phyloP scores from a whole-genome alignment of 768 basidiomycete genomes.

The Pleurotus salmoneostramineus region DNA sequence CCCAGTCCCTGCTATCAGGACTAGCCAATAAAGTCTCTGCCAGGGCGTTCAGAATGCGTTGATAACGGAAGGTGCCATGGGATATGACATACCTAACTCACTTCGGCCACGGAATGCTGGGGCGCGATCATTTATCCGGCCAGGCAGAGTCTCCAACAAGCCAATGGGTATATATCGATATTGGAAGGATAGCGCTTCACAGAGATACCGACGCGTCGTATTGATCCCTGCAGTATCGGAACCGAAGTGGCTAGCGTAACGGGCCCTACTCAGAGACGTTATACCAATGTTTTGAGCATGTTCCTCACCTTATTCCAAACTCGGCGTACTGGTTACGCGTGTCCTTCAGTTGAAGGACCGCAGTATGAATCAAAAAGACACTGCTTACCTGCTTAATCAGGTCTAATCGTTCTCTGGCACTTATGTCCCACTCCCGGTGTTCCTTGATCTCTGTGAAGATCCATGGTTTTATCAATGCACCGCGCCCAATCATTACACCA shows the following conservation, averaged over 20 bases:
- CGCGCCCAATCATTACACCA: slow-evolving; percentile 93
- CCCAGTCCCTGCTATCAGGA: slow-evolving; percentile 80
- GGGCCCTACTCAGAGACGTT: slow-evolving; percentile 3
- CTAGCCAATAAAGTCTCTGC: slow-evolving; percentile 84
- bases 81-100: slow-evolving; percentile 64
- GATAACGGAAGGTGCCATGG: slow-evolving; percentile 7
- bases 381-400: slow-evolving; percentile 66
- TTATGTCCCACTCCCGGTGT: slow-evolving; percentile 89
- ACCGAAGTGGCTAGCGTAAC: slow-evolving; percentile 63
- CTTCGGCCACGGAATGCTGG: slow-evolving; percentile 84
- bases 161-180: slow-evolving; percentile 96
- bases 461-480: slow-evolving; percentile 95
- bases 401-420: slow-evolving; percentile 78
- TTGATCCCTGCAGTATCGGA: slow-evolving; percentile 88
- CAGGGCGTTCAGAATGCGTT: background rate
- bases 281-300: background rate
- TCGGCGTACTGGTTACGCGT: slow-evolving; percentile 64
- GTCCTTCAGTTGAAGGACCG: background rate
- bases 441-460: slow-evolving; percentile 96
- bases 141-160: slow-evolving; percentile 77
- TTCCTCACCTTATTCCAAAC: slow-evolving; percentile 70
- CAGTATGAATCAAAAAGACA: background rate
- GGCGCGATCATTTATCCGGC: slow-evolving; percentile 84
- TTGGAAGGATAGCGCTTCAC: slow-evolving; percentile 94
- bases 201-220: slow-evolving; percentile 88